Conservation (phyloP, 208 protist species). For the Leptomonas pyrrhocoris region DNA sequence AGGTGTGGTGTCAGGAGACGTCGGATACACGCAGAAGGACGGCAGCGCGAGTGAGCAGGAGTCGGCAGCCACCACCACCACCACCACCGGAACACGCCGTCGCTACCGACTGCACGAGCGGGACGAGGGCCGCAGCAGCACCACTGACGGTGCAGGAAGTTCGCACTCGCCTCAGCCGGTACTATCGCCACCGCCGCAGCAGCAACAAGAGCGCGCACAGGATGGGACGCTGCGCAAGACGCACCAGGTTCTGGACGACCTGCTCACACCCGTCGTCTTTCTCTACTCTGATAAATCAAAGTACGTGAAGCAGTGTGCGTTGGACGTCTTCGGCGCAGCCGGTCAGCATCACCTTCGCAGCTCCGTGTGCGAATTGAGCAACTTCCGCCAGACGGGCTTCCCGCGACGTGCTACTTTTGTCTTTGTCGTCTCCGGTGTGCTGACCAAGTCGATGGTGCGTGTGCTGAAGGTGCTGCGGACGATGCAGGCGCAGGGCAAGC, state of each 20-base stretch:
- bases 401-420: conserved; percentile 51
- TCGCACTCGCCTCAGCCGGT: neutral
- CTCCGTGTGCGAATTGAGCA: conserved; percentile 41
- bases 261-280: conserved; percentile 54
- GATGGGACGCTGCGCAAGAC: conserved; percentile 6
- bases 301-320: conserved; percentile 33
- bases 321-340: conserved; percentile 36
- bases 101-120: neutral
- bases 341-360: conserved; percentile 40
- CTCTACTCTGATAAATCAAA: conserved; percentile 40
- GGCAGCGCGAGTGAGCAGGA: no score
- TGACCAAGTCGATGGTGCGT: conserved; percentile 46
- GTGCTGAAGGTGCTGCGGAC: conserved; percentile 38
- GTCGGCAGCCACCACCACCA: neutral
- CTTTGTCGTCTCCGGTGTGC: conserved; percentile 48
- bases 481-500: conserved; percentile 24
- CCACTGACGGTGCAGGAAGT: neutral
- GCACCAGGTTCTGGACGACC: conserved; percentile 23
- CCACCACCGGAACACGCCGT: neutral
- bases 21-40: neutral
- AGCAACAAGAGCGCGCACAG: neutral
- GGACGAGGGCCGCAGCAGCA: conserved; percentile 4
- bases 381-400: conserved; percentile 47
- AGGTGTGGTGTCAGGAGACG: neutral
- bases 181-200: neutral